phyloP scores from a whole-genome alignment of 1,284 basidiomycete species.

The Rhodotorula sp. region DNA sequence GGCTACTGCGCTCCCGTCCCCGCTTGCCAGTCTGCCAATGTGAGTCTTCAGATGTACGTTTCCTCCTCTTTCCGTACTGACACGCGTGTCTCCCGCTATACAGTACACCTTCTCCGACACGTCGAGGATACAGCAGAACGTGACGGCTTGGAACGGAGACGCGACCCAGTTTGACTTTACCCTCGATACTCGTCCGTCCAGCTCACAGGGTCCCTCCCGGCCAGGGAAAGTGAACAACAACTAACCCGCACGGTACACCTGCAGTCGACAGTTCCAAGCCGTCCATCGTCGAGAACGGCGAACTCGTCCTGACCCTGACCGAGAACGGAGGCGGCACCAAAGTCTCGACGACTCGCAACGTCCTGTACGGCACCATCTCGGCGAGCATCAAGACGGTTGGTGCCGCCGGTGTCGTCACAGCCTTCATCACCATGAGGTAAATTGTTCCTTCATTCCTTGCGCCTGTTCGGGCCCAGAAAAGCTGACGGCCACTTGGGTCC shows the following conservation, averaged over 20 bases:
- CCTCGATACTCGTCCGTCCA: slow-evolving; percentile 25
- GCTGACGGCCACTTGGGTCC: neutral
- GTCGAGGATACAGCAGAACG: slow-evolving; percentile 25
- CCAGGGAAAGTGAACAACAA: neutral
- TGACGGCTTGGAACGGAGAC: slow-evolving; percentile 29
- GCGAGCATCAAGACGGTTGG: slow-evolving; percentile 32
- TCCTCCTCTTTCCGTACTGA: neutral
- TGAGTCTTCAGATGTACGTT: neutral
- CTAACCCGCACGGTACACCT: neutral
- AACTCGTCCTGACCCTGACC: slow-evolving; percentile 32
- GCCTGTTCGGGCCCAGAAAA: too few species aligned
- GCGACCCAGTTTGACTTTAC: slow-evolving; percentile 30
- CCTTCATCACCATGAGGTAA: slow-evolving; percentile 37
- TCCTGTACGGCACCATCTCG: slow-evolving; percentile 36
- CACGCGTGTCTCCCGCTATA: neutral
- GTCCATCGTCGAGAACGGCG: slow-evolving; percentile 26
- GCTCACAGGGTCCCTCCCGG: too few species aligned
- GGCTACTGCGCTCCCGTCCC: slow-evolving; percentile 40
- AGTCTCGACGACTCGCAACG: slow-evolving; percentile 29
- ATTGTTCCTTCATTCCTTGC: too few species aligned
- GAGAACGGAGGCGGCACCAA: slow-evolving; percentile 36
- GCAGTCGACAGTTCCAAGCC: slow-evolving; percentile 26
- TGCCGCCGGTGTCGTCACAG: slow-evolving; percentile 31
- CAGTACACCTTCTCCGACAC: slow-evolving; percentile 40
- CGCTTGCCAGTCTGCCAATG: slow-evolving; percentile 24